Evolutionary conservation across 2,329 filamentous ascomycete species (phyloP).

Genomic region (Xylariaceae sp.): DNA sequence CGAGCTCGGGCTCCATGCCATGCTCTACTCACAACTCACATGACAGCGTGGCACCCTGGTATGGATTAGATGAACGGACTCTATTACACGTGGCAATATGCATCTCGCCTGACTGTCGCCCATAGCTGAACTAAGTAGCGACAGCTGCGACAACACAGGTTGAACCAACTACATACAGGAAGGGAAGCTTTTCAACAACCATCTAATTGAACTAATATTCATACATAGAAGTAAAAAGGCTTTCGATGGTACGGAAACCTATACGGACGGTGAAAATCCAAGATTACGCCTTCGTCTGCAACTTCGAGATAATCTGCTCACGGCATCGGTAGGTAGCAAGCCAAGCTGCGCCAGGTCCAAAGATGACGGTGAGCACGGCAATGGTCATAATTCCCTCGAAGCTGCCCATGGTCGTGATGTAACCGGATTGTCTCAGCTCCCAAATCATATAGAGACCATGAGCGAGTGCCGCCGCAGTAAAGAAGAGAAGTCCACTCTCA

Average conservation of each 20-base stretch:
- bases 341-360: slow-evolving; percentile 25
- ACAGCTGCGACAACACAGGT: not conserved
- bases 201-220: not conserved
- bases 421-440: slow-evolving; percentile 23
- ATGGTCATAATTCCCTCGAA: slow-evolving; percentile 1
- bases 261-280: not conserved
- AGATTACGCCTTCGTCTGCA: not conserved
- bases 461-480: not conserved
- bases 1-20: not conserved
- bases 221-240: not conserved
- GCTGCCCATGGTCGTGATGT: slow-evolving; percentile 17
- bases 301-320: slow-evolving; percentile 9
- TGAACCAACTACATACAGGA: not conserved
- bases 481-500: not conserved
- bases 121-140: not conserved
- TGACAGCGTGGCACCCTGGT: not conserved
- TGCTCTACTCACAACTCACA: not conserved
- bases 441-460: slow-evolving; percentile 22
- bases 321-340: slow-evolving; percentile 26
- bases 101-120: not conserved
- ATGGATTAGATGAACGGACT: not conserved
- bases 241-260: not conserved
- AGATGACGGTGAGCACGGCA: slow-evolving; percentile 11
- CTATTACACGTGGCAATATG: not conserved
- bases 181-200: not conserved